Percentiles rank a stretch among this genome's conserved stretches.
Conservation (phyloP, 1,139 yeast species). For the Arxiozyma bovina region DNA sequence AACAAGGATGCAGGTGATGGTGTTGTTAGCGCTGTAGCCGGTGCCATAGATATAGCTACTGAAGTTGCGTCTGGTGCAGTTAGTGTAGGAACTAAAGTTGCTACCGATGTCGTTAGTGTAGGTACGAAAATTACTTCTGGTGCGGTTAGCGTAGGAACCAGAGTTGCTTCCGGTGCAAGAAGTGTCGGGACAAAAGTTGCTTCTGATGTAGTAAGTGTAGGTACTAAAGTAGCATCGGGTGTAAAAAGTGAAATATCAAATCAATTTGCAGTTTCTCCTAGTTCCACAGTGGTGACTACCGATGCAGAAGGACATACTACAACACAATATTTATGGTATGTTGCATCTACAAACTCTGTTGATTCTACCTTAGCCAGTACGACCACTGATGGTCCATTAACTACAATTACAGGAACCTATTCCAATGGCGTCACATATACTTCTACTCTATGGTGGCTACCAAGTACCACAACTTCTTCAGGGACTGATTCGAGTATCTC, state of each 20-base stretch:
- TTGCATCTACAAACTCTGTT: background rate
- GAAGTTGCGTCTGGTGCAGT: background rate
- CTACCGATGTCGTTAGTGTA: slow-evolving; percentile 1
- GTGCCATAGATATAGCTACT: background rate
- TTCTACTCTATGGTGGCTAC: slow-evolving; percentile 31
- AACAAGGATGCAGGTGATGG: background rate
- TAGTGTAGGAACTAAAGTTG: slow-evolving; percentile 1
- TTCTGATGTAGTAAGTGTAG: background rate
- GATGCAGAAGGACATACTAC: slow-evolving; percentile 18
- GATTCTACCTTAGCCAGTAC: slow-evolving; percentile 6
- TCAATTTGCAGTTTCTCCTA: slow-evolving; percentile 15
- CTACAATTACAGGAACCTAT: slow-evolving; percentile 6
- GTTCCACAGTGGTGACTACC: slow-evolving; percentile 19
- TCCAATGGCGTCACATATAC: slow-evolving; percentile 20
- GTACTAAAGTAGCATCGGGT: slow-evolving; percentile 4
- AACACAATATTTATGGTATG: slow-evolving; percentile 20
- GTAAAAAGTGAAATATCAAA: background rate
- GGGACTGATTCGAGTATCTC: no score
- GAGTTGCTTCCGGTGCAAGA: slow-evolving; percentile 14
- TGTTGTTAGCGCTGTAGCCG: background rate
- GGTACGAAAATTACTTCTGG: background rate
- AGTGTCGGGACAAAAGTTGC: slow-evolving; percentile 5
- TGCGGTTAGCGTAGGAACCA: background rate
- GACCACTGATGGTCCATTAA: background rate
- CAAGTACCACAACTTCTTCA: slow-evolving; percentile 13